Evolutionary conservation across 176 grass and related monocot genomes (phyloP), one percentile per base, ranked within the genome.

Genomic region (Triticum dicoccoides): DNA sequence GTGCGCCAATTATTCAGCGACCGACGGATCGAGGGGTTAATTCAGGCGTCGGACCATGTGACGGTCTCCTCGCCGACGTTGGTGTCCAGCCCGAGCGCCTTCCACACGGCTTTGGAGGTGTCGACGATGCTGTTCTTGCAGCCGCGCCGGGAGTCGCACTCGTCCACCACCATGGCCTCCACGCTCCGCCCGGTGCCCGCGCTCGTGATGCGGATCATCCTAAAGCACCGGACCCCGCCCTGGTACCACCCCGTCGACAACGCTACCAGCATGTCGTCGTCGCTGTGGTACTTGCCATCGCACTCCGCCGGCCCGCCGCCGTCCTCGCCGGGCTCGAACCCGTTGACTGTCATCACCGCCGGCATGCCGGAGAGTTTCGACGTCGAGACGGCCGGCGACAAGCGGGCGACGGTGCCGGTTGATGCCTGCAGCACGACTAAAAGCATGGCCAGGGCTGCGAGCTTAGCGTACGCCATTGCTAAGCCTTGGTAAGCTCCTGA

Each of bases 61-160:
- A 92, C 56, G 41, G 2, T 51, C 1, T 45, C 81, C 82, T 64
- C 76, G 70, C 86, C 90, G 51, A 61, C 29, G 74, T 58, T 9
- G 25, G 71, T 69, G 83, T 92, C 63, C 27, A 92, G 82, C 6
- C 90, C 86, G 30, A 92, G 81, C 17, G 83, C 78, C 33, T 35
- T 41, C 90, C 90, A 92, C 8, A 92, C 87, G 3, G 86, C 90
- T 0, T 30, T 35, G 4, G 90, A 86, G 17, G 86, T 75, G 73
- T 92, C 90, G 0, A 89, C 90, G 79, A 92, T 76, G 79, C 86
- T 83, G 83, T 73, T 3, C 13, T 56, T 11, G 79, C 90, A 92
- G 14, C 81, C 86, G 25, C 29, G 61, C 1, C 20, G 21, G 2
- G 66, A 42, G 64, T 86, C 87, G 73, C 87, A 89, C 73, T 92